These are phyloP conservation scores for Mycena indigotica DNA, from an alignment of 768 basidiomycete genomes.

Conservation along the genomic window DNA sequence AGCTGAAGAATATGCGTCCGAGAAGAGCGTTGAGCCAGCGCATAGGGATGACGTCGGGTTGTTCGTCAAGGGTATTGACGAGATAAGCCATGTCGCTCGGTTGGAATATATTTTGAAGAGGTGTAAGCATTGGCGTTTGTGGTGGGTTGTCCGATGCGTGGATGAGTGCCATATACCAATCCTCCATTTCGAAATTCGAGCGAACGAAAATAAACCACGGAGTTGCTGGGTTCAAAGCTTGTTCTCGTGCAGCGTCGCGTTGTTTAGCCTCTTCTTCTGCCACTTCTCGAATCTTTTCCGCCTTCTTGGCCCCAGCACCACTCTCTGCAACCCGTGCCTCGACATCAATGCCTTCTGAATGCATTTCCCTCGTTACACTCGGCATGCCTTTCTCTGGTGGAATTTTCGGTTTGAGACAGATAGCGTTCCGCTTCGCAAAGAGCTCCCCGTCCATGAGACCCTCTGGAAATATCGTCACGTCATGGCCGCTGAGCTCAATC, in stretches of 20 bases:
- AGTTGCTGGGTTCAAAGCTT: constrained; percentile 52
- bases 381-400: constrained; percentile 40
- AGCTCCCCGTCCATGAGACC: constrained; percentile 84
- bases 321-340: constrained; percentile 34
- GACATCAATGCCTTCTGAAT: constrained; percentile 35
- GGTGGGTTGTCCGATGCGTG: constrained; percentile 70
- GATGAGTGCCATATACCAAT: constrained; percentile 87
- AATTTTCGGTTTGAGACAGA: constrained; percentile 66
- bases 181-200: constrained; percentile 91
- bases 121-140: constrained; percentile 60
- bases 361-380: constrained; percentile 58
- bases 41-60: constrained; percentile 95
- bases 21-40: constrained; percentile 96
- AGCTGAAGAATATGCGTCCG: constrained; percentile 90
- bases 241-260: constrained; percentile 50
- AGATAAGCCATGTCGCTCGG: constrained; percentile 80
- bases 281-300: constrained; percentile 41
- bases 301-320: constrained; percentile 29
- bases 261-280: constrained; percentile 41
- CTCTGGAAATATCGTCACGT: constrained; percentile 75
- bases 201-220: constrained; percentile 96
- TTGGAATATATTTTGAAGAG: constrained; percentile 67
- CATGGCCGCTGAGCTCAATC: constrained; percentile 80
- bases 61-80: constrained; percentile 83
- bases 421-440: constrained; percentile 87